Evolutionary conservation across 176 grass and related monocot genomes (phyloP), one percentile per base, ranked within the genome.

Genomic region (Zoysia pacifica): DNA sequence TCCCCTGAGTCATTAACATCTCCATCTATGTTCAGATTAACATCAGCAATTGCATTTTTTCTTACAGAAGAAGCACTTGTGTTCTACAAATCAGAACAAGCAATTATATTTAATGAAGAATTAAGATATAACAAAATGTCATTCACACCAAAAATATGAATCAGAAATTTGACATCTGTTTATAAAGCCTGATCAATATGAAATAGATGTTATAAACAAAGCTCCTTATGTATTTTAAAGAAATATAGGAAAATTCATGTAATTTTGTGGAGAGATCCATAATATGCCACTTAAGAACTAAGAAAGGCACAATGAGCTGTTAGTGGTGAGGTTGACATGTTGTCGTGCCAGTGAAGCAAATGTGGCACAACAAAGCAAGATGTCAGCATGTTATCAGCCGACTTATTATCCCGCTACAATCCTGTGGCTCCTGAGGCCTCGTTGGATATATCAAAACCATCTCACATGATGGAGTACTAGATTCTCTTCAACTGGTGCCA

Each of bases 11-110:
- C 40, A 12, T 62, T 73, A 70, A 47, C 48, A 70, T 63, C 16
- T 16, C 81, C 75, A 82, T 91, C 72, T 84, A 80, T 85, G 41
- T 76, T 81, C 13, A 90, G 48, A 68, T 85, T 74, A 80, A 66
- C 67, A 75, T 74, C 49, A 49, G 67, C 3, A 79, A 94, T 91
- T 62, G 71, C 84, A 74, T 91, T 94, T 62, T 75, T 28, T 65
- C 87, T 84, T 84, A 86, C 79, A 79, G 86, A 51, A 16, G 86
- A 89, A 79, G 72, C 44, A 12, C 16, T 64, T 76, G 78, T 86
- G 19, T 55, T 79, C 94, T 97, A 72, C 65, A 91, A 72, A 90
- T 47, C 60, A 83, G 43, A 67, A 48, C 48, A 65, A 56, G 12
- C 65, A 35, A 86, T 64, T 48, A 70, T 62, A 84, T 7, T 9